Conservation (phyloP, 768 basidiomycete species). For the Coprinellus micaceus region DNA sequence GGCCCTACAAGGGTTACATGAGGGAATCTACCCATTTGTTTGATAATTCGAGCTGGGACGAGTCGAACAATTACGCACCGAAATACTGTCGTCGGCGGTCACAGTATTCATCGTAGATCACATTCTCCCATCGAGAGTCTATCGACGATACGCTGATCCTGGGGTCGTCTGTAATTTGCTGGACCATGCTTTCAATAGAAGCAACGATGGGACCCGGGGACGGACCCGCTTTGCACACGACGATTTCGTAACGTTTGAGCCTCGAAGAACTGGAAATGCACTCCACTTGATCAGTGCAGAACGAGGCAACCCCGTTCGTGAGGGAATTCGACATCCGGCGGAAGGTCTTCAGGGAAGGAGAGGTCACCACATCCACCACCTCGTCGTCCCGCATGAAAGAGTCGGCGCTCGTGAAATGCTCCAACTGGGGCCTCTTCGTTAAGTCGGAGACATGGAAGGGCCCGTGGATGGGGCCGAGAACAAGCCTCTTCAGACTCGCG, state of each 20-base stretch:
- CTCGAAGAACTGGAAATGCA: constrained; percentile 21
- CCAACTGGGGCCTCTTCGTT: constrained; percentile 20
- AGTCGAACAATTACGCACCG: no score
- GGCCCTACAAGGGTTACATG: no score
- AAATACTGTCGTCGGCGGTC: neutral
- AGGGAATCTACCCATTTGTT: no score
- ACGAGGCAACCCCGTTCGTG: neutral
- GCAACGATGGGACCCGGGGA: neutral
- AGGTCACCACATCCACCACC: constrained; percentile 26
- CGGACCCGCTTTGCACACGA: constrained; percentile 11
- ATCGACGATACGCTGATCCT: constrained; percentile 13
- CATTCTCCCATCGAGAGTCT: constrained; percentile 7
- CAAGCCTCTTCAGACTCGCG: constrained; percentile 25
- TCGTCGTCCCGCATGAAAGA: constrained; percentile 35
- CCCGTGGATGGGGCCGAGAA: constrained; percentile 35
- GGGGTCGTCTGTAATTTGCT: constrained; percentile 11
- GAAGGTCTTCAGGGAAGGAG: constrained; percentile 25
- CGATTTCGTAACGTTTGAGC: constrained; percentile 25
- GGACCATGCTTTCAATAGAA: neutral
- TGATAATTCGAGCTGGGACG: no score
- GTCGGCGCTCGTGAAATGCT: constrained; percentile 28
- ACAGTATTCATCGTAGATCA: constrained; percentile 15
- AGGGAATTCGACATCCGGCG: constrained; percentile 15
- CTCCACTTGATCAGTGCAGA: constrained; percentile 26
- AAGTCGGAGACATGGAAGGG: constrained; percentile 26